A percentile compares a stretch with the other conserved stretches of the same genome.
phyloP scores from a whole-genome alignment of 1,139 yeast species.

The Kazachstania sp. region DNA sequence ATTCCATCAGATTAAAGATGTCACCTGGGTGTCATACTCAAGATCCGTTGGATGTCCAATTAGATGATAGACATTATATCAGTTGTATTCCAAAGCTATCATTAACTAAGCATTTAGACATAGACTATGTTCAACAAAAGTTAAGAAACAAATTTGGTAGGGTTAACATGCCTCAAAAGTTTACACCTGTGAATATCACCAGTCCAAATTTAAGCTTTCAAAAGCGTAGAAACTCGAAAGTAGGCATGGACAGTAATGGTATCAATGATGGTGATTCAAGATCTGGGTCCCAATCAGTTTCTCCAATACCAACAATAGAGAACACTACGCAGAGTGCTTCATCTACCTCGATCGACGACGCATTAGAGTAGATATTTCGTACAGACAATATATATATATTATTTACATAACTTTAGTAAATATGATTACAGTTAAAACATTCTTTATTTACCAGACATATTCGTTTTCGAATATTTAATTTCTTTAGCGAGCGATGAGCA shows the following conservation, averaged over 20 bases:
- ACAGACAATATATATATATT: too few species aligned
- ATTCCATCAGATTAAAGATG: slow-evolving; percentile 76
- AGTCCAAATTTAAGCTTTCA: slow-evolving; percentile 43
- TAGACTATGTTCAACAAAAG: slow-evolving; percentile 79
- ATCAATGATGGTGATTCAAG: slow-evolving; percentile 1
- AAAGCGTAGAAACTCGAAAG: slow-evolving; percentile 10
- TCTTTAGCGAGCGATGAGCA: too few species aligned
- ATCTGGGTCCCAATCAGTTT: slow-evolving; percentile 2
- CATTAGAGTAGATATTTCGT: slow-evolving; percentile 2
- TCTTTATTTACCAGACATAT: background rate
- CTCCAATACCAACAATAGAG: slow-evolving; percentile 2
- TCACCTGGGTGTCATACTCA: slow-evolving; percentile 98
- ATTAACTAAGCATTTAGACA: slow-evolving; percentile 85
- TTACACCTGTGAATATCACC: slow-evolving; percentile 80
- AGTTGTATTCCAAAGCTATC: slow-evolving; percentile 89
- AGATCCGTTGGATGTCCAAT: slow-evolving; percentile 91
- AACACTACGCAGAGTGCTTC: background rate
- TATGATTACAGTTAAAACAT: background rate
- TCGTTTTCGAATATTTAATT: too few species aligned
- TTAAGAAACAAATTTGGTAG: slow-evolving; percentile 75
- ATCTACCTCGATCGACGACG: slow-evolving; percentile 11
- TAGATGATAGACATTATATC: slow-evolving; percentile 93
- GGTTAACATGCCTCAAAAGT: slow-evolving; percentile 83
- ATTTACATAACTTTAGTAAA: too few species aligned
- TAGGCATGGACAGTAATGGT: slow-evolving; percentile 2